These are phyloP conservation scores for Allantophomopsis cytisporea DNA, from an alignment of 2,329 filamentous ascomycete genomes.

Conservation along the genomic window DNA sequence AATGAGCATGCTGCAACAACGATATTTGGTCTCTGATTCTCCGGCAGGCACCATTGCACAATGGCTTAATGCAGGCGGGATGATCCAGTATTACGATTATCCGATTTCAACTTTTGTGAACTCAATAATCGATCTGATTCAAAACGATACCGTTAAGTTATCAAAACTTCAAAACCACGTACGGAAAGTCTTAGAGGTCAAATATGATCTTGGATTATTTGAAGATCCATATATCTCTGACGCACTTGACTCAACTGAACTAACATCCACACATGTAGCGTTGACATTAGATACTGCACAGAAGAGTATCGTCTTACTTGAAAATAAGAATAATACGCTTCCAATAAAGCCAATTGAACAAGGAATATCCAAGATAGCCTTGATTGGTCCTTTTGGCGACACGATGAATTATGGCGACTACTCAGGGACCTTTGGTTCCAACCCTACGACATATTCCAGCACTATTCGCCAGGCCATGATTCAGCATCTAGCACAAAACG, in stretches of 20 bases:
- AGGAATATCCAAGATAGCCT: conserved; percentile 20
- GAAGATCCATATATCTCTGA: conserved; percentile 21
- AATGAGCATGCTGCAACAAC: conserved; percentile 15
- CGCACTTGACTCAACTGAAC: conserved; percentile 18
- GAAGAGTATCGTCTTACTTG: conserved; percentile 26
- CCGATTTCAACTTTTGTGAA: conserved; percentile 23
- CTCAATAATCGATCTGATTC: conserved; percentile 19
- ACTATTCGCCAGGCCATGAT: conserved; percentile 24
- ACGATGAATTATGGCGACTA: conserved; percentile 29
- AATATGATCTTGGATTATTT: conserved; percentile 29
- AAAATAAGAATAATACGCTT: conserved; percentile 25
- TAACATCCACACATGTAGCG: conserved; percentile 21
- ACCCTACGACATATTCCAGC: conserved; percentile 22
- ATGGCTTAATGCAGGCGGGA: conserved; percentile 14
- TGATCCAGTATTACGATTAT: conserved; percentile 31
- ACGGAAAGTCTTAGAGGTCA: conserved; percentile 22
- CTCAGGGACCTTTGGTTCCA: conserved; percentile 25
- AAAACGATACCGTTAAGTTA: conserved; percentile 21
- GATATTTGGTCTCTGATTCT: conserved; percentile 23
- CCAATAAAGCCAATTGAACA: conserved; percentile 18
- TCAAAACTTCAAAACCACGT: conserved; percentile 22
- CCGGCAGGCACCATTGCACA: conserved; percentile 25
- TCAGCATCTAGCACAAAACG: conserved; percentile 11
- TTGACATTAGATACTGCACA: conserved; percentile 27
- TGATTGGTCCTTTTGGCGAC: conserved; percentile 26